Evolutionary conservation across 192 early-diverging fungal genomes (phyloP).

Genomic region (Powellomyces hirtus): DNA sequence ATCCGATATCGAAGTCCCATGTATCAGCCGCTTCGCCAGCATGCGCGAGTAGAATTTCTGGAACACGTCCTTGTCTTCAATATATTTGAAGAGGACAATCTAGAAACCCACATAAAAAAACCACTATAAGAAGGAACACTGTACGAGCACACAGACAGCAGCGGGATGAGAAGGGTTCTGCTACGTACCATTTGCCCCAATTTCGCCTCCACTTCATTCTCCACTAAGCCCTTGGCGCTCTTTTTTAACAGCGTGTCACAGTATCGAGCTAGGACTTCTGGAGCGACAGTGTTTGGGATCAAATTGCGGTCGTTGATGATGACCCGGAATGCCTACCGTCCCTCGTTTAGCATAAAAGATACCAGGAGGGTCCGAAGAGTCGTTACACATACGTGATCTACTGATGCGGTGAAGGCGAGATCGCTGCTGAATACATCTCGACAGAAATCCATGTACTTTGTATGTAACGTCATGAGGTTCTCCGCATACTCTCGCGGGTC

Average conservation of each 20-base stretch:
- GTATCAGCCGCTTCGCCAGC: conserved; percentile 80
- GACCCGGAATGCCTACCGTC: conserved; percentile 60
- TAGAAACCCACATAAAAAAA: conserved; percentile 8
- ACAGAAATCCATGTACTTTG: conserved; percentile 60
- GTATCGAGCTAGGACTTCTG: conserved; percentile 81
- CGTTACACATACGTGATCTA: conserved; percentile 65
- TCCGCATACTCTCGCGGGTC: conserved; percentile 75
- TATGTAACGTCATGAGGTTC: conserved; percentile 59
- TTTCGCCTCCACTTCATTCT: conserved; percentile 68
- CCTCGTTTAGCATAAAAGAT: background rate
- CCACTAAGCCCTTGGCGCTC: conserved; percentile 43
- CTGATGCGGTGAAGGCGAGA: conserved; percentile 66
- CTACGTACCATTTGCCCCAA: conserved; percentile 55
- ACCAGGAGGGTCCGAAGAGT: too few species aligned
- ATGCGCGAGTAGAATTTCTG: conserved; percentile 86
- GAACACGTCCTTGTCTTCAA: conserved; percentile 89
- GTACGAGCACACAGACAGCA: too few species aligned
- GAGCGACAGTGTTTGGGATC: conserved; percentile 51
- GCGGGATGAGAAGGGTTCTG: too few species aligned
- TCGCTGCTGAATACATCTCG: conserved; percentile 64
- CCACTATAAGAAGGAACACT: too few species aligned
- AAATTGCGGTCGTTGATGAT: conserved; percentile 63
- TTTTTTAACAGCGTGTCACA: conserved; percentile 74
- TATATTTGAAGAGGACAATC: conserved; percentile 79
- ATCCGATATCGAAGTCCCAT: conserved; percentile 66